Conservation (phyloP, 805 yeast species). For the Peterozyma toletana region DNA sequence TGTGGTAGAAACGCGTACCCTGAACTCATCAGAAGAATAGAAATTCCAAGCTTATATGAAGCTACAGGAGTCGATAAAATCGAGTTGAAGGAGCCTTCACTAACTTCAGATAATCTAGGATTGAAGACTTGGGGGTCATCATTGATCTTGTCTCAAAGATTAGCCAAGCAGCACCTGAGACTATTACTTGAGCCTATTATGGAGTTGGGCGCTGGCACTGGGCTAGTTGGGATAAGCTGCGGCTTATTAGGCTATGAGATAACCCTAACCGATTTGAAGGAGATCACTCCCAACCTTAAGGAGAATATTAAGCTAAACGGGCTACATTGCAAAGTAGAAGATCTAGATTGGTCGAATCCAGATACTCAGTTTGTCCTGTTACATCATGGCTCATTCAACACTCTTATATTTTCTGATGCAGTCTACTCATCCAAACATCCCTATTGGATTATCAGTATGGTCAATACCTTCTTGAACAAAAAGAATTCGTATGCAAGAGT, state of each 20-base stretch:
- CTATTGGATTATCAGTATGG: slow-evolving; percentile 54
- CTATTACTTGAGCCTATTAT: slow-evolving; percentile 30
- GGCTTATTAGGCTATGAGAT: slow-evolving; percentile 42
- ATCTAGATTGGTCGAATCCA: slow-evolving; percentile 77
- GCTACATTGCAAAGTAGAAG: slow-evolving; percentile 31
- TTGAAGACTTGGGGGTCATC: slow-evolving; percentile 97
- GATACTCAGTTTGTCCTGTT: slow-evolving; percentile 19
- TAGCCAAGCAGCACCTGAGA: slow-evolving; percentile 24
- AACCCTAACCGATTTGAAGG: slow-evolving; percentile 69
- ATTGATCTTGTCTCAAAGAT: slow-evolving; percentile 51
- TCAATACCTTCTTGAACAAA: slow-evolving; percentile 35
- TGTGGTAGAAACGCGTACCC: slow-evolving; percentile 86
- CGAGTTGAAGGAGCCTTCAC: slow-evolving; percentile 67
- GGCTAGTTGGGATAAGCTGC: slow-evolving; percentile 74
- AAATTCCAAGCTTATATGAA: slow-evolving; percentile 28
- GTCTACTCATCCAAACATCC: slow-evolving; percentile 84
- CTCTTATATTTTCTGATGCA: slow-evolving; percentile 79
- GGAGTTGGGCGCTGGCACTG: slow-evolving; percentile 96
- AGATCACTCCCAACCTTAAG: slow-evolving; percentile 61
- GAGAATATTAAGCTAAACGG: slow-evolving; percentile 53
- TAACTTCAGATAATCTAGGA: slow-evolving; percentile 84
- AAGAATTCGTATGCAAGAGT: slow-evolving; percentile 31
- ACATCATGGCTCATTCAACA: slow-evolving; percentile 33
- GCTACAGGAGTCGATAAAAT: slow-evolving; percentile 18
- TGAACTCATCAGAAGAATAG: slow-evolving; percentile 52